Base-by-base conservation (phyloP, 495 filamentous ascomycete species). In the Penicillium daleae region DNA sequence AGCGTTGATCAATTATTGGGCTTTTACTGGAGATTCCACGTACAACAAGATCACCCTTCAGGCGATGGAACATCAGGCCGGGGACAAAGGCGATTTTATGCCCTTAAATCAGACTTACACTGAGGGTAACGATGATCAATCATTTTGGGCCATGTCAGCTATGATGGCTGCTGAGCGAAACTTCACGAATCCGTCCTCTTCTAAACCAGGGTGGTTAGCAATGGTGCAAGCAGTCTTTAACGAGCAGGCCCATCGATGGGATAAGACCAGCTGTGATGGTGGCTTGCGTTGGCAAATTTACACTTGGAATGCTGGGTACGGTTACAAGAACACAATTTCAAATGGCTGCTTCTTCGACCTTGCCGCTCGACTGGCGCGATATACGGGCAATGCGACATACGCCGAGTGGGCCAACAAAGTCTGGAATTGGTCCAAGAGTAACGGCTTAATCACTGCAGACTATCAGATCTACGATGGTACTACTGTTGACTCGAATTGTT, bases 211-310 rank as follows among this genome's bases (percentile, higher is more conserved):
- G 60, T 95, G 91, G 90, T 77, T 95, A 3, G 89, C 87, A 3
- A 81, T 95, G 56, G 91, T 89, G n/a, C 89, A 94, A 71, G 90
- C 87, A 6, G 89, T 88, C 7, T 94, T 93, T 76, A 92, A 93
- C 72, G 85, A 85, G 0, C 90, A 92, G 67, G 85, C 82, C 13
- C 61, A 54, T n/a, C 82, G 91, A 17, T 97, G 92, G 92, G 86
- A 96, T 71, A 77, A 72, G 0, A 76, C 77, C 2, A 80, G 77
- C n/a, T 95, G 92, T 62, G 78, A 76, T 37, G 92, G 91, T 37
- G 92, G 92, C 4, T 71, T 97, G 46, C 74, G 84, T 17, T 97
- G 93, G 93, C 92, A 97, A 76, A 93, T 96, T 58, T 92, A 89
- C 72, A 82, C 85, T 2, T 89, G 83, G 59, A 93, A 95, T 63